Conservation (phyloP, 257 asterid species). For the Nicotiana noctiflora region DNA sequence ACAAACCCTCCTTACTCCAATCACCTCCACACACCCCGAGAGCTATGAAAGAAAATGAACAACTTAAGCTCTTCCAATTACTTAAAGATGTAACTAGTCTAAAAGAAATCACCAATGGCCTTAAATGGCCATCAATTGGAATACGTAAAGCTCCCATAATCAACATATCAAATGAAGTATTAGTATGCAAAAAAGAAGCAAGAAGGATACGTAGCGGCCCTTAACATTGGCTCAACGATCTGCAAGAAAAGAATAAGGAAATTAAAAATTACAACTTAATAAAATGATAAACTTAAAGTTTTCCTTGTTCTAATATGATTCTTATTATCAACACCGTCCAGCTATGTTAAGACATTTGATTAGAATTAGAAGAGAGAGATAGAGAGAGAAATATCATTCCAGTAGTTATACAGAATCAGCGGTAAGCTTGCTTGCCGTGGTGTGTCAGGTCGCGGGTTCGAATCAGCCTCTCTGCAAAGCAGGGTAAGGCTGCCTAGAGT, state of each 20-base stretch:
- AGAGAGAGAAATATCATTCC: neutral
- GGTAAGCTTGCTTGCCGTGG: too few relatives aligned
- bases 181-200: conserved; percentile 11
- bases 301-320: neutral
- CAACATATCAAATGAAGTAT: neutral
- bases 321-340: neutral
- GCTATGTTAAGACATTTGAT: neutral
- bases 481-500: too few relatives aligned
- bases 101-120: neutral
- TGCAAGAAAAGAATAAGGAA: conserved; percentile 30
- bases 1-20: neutral
- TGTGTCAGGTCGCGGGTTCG: too few relatives aligned
- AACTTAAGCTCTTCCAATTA: neutral
- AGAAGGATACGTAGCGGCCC: conserved; percentile 83
- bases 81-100: neutral
- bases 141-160: neutral
- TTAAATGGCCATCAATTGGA: neutral
- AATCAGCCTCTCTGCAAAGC: too few relatives aligned
- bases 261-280: conserved; percentile 1
- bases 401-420: neutral
- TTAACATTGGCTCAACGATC: conserved; percentile 86
- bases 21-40: neutral
- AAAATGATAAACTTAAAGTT: neutral
- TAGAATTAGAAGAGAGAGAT: neutral
- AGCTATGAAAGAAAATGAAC: neutral